Base-by-base conservation (phyloP, 805 yeast species). In the Metschnikowia gruessii region DNA sequence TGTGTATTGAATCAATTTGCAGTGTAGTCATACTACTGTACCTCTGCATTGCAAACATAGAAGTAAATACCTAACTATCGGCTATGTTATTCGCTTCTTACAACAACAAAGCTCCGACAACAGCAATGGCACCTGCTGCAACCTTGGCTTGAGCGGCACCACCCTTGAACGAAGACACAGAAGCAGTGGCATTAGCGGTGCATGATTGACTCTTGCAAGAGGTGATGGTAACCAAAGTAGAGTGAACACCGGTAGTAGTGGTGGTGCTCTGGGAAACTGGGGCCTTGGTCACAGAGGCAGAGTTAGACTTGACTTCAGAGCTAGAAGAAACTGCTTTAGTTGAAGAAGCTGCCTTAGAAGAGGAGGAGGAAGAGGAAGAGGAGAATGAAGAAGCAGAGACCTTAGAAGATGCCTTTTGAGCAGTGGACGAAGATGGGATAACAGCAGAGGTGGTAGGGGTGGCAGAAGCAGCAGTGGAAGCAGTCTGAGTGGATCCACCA, bases 171-270 rank as follows among this genome's bases (percentile, higher is more conserved):
- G 50, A 16, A 13, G 46, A 13, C 8, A 46, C 49, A 10, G 37
- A 4, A 21, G 47, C 50, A 16, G 41, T 19, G 4, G 43, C 2
- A 28, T 38, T 38, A 12, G 35, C 10, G 32, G 38, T 18, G 46
- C 54, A 52, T 2, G 26, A 43, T 16, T 45, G 29, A 38, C 58
- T 59, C 38, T 53, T 46, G 58, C 64, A 51, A 48, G 65, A 53
- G 51, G 65, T 55, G 61, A 61, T 43, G 51, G 63, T 53, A 48
- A 56, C 53, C 51, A 55, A 26, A 48, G 68, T 46, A 65, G 65
- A 50, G 46, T 49, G 50, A 18, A 32, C 11, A 33, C 43, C 38
- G 46, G 62, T 43, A 46, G 58, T 51, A 43, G 54, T 21, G 48
- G 58, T 35, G 57, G 24, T 7, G 24, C 53, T 43, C 48, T 56